Percentiles rank a stretch among this genome's conserved stretches.
Evolutionary conservation across 2,329 filamentous ascomycete species (phyloP).

Genomic region (Herpotrichia juniperi): DNA sequence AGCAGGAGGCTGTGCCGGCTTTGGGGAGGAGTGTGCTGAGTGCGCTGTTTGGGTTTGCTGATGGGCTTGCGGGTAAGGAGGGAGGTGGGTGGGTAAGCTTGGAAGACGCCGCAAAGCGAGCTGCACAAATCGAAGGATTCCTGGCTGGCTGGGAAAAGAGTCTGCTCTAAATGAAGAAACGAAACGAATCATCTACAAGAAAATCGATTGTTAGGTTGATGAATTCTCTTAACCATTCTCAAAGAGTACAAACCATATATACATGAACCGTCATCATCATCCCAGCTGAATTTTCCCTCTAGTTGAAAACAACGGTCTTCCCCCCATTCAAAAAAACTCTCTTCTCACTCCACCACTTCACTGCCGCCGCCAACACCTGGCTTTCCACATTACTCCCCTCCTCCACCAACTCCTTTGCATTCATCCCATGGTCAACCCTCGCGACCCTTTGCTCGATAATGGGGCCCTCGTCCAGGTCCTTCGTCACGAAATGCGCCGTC

Average conservation of each 20-base stretch:
- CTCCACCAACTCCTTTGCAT: constrained; percentile 75
- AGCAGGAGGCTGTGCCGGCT: constrained; percentile 34
- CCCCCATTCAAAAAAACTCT: constrained; percentile 77
- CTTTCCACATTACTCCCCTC: constrained; percentile 86
- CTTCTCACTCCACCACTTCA: constrained; percentile 83
- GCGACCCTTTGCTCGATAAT: constrained; percentile 87
- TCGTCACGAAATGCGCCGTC: constrained; percentile 85
- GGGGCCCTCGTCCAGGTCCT: constrained; percentile 82
- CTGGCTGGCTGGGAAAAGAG: constrained; percentile 8
- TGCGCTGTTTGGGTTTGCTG: constrained; percentile 28
- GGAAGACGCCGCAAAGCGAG: constrained; percentile 29
- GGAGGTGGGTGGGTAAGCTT: constrained; percentile 30
- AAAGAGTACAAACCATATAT: neutral
- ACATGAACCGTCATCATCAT: neutral
- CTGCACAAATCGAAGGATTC: constrained; percentile 21
- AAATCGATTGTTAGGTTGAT: no score
- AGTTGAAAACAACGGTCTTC: constrained; percentile 80
- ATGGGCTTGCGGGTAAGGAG: constrained; percentile 13
- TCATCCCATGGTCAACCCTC: constrained; percentile 77
- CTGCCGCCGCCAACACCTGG: constrained; percentile 79
- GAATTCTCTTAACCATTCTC: neutral
- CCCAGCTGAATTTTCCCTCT: constrained; percentile 8
- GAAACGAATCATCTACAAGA: no score
- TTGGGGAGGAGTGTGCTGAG: constrained; percentile 23
- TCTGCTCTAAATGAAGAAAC: no score